Evolutionary conservation across 352 stramenopile species (phyloP).

Genomic region (Pythium biforme): DNA sequence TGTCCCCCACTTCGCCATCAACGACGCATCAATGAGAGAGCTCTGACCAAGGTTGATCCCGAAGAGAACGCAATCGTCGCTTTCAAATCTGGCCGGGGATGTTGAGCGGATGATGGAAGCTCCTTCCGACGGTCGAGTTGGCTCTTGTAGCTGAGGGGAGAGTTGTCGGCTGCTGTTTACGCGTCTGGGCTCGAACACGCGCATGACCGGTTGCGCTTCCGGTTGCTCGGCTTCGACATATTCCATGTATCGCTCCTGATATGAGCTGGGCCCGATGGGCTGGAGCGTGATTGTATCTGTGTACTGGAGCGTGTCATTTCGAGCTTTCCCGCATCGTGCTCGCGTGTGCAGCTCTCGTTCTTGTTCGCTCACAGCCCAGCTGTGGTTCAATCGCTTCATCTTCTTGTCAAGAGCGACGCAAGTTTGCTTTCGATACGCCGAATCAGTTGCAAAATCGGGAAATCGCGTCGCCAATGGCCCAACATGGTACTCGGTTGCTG

Average conservation of each 20-base stretch:
- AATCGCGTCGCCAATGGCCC: slow-evolving; percentile 34
- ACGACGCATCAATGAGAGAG: neutral
- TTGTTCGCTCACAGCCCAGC: slow-evolving; percentile 44
- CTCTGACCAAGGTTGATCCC: slow-evolving; percentile 11
- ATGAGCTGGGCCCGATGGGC: slow-evolving; percentile 33
- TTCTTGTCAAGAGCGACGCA: slow-evolving; percentile 34
- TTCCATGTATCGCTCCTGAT: slow-evolving; percentile 49
- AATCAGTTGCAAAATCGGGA: slow-evolving; percentile 40
- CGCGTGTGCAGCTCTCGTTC: slow-evolving; percentile 41
- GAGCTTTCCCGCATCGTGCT: slow-evolving; percentile 28
- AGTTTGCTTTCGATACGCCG: slow-evolving; percentile 44
- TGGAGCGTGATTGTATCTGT: slow-evolving; percentile 42
- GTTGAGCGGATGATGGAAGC: neutral
- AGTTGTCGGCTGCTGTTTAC: neutral
- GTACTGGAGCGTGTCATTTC: slow-evolving; percentile 53
- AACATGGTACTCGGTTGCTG: slow-evolving; percentile 43
- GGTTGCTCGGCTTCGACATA: slow-evolving; percentile 34
- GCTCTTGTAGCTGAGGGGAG: neutral
- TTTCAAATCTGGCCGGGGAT: neutral
- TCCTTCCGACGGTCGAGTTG: neutral
- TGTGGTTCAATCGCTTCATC: slow-evolving; percentile 53
- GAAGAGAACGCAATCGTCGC: neutral
- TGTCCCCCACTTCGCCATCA: slow-evolving; percentile 16
- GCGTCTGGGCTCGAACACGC: slow-evolving; percentile 17
- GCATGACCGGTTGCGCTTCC: slow-evolving; percentile 37